Percentiles rank a stretch among this genome's conserved stretches.
Conservation (phyloP, 495 filamentous ascomycete species). For the Aspergillus bridgeri region DNA sequence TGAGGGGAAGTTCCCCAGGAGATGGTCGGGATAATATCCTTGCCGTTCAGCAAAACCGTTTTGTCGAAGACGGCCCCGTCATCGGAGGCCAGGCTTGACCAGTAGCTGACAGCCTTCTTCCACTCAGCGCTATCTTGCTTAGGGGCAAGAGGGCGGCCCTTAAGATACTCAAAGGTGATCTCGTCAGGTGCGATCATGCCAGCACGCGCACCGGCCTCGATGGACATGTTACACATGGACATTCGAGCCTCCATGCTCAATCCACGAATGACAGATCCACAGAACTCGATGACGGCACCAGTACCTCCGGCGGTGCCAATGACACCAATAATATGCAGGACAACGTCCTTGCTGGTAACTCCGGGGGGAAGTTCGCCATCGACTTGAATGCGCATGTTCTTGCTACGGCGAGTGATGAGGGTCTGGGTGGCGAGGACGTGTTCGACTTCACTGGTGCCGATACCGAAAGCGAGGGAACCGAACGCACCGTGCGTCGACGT, state of each 20-base stretch:
- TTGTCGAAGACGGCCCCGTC: constrained; percentile 79
- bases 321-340: constrained; percentile 88
- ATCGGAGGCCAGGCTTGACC: constrained; percentile 83
- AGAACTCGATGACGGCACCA: constrained; percentile 94
- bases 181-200: constrained; percentile 97
- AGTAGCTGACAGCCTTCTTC: constrained; percentile 85
- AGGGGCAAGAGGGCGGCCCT: constrained; percentile 83
- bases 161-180: constrained; percentile 90
- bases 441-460: constrained; percentile 97
- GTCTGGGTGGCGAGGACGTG: constrained; percentile 97
- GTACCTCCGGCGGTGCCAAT: constrained; percentile 96
- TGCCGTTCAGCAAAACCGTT: constrained; percentile 82
- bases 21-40: constrained; percentile 89
- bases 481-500: constrained; percentile 98
- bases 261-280: constrained; percentile 81
- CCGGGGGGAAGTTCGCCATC: constrained; percentile 87
- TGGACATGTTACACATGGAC: constrained; percentile 99
- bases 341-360: constrained; percentile 93
- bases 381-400: constrained; percentile 97
- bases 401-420: constrained; percentile 88
- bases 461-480: constrained; percentile 91
- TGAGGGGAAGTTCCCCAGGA: constrained; percentile 98
- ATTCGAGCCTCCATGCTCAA: constrained; percentile 97
- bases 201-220: constrained; percentile 91
- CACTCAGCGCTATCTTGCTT: constrained; percentile 80